Base-by-base conservation (phyloP, 2,329 filamentous ascomycete species). In the Pseudocercospora ulei region DNA sequence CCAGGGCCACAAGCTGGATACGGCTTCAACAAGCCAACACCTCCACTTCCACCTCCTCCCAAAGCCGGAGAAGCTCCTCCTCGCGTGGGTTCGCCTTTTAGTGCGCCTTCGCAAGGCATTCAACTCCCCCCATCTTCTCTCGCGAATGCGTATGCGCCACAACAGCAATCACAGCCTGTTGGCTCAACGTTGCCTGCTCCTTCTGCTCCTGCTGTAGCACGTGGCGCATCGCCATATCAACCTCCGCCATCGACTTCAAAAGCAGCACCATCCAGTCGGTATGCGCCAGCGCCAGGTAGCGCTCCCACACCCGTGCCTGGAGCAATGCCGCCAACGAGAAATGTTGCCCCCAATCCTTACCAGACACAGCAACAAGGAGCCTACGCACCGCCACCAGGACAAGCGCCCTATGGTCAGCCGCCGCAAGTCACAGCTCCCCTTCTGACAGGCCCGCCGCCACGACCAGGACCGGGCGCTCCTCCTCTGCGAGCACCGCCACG, bases 221-320 rank as follows among this genome's bases (percentile, higher is more conserved):
- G 85, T 48, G 85, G 80, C 17, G 72, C 80, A 3, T 94, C 87
- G 16, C 87, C 87, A 4, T 95, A 94, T 62, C 85, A 87, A 54
- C 75, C 81, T 23, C 82, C 87, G 38, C 82, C 83, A 4, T 67
- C 78, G 6, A 54, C 47, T 1, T 59, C 57, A 18, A 72, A 69
- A 11, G 68, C 75, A 3, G 78, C 82, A n/a, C 75, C 80, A 4
- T 72, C 76, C 6, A 84, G 76, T 65, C 71, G 84, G 54, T 92
- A 92, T 59, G 78, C 82, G 67, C 63, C 71, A 66, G 68, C 78
- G 65, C 66, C 77, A 64, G 64, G 76, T 60, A 39, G 69, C 64
- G 53, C 75, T 64, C 61, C 67, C 65, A 58, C 63, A 6, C 57
- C 58, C 6, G 55, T 56, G 7, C 53, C 54, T 6, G 51, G 51